A percentile compares a stretch with the other conserved stretches of the same genome.
Evolutionary conservation across 495 filamentous ascomycete genomes (phyloP).

Genomic region (Tuber brumale): DNA sequence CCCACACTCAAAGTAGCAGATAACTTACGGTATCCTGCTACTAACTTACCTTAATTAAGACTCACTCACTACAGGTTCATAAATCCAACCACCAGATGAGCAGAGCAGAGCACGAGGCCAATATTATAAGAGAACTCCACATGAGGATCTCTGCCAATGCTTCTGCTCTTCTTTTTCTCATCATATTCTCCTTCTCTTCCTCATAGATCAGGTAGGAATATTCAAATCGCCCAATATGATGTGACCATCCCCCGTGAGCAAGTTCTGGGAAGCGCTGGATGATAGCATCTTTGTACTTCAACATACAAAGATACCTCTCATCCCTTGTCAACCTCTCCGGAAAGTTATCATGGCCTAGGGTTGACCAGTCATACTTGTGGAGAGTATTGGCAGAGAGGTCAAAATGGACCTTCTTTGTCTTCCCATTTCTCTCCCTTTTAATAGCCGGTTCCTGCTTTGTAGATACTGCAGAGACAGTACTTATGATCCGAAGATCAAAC

Average conservation of each 20-base stretch:
- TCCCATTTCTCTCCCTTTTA: neutral
- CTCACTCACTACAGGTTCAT: neutral
- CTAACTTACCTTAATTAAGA: neutral
- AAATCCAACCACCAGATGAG: neutral
- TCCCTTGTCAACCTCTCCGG: neutral
- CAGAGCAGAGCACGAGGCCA: neutral
- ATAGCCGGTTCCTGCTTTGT: neutral
- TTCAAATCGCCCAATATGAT: neutral
- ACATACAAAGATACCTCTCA: neutral
- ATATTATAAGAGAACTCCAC: neutral
- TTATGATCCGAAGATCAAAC: neutral
- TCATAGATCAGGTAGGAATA: neutral
- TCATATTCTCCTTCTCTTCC: neutral
- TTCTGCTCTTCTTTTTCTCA: neutral
- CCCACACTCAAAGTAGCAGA: neutral
- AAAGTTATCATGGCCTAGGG: neutral
- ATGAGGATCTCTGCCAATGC: accelerated
- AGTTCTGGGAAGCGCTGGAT: neutral
- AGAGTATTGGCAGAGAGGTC: neutral
- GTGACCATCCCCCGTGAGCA: accelerated
- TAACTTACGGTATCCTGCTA: neutral
- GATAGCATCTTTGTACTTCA: neutral
- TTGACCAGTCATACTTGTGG: neutral
- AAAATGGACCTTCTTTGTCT: neutral
- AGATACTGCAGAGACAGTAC: neutral